These are phyloP conservation scores for Sordaria brevicollis DNA, from an alignment of 495 filamentous ascomycete genomes.

Conservation along the genomic window DNA sequence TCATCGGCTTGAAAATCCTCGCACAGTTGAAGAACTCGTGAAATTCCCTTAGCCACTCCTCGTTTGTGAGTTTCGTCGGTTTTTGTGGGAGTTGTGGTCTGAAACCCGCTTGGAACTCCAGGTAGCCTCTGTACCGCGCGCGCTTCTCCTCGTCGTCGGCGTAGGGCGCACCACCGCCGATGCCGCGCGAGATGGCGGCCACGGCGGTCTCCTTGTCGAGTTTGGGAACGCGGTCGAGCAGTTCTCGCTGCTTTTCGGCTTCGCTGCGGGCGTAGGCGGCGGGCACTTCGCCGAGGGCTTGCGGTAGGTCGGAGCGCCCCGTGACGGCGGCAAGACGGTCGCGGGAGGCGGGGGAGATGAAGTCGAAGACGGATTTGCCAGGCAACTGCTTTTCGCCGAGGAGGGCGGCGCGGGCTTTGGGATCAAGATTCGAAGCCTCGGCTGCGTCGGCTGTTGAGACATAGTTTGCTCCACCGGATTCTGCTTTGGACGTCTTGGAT, in stretches of 20 bases:
- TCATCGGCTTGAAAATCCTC: constrained; percentile 85
- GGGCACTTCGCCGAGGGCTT: constrained; percentile 64
- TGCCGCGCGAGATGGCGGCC: constrained; percentile 64
- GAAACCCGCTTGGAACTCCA: constrained; percentile 67
- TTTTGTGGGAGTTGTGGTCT: constrained; percentile 47
- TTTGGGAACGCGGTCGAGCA: constrained; percentile 55
- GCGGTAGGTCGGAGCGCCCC: constrained; percentile 66
- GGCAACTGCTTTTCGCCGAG: constrained; percentile 76
- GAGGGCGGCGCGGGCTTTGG: constrained; percentile 67
- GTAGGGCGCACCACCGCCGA: constrained; percentile 74
- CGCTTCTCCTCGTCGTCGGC: constrained; percentile 70
- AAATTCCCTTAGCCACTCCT: constrained; percentile 73
- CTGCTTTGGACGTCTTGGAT: constrained; percentile 38
- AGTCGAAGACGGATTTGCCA: constrained; percentile 93
- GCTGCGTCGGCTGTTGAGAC: constrained; percentile 66
- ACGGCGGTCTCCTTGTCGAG: constrained; percentile 65
- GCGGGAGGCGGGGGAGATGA: constrained; percentile 70
- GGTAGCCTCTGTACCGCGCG: constrained; percentile 64
- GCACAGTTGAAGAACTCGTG: constrained; percentile 83
- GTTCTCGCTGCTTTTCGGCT: constrained; percentile 46
- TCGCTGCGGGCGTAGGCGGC: constrained; percentile 49
- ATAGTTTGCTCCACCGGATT: constrained; percentile 34
- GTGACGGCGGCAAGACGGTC: constrained; percentile 66
- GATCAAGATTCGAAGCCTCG: constrained; percentile 64
- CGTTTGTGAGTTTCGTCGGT: constrained; percentile 40